Evolutionary conservation across 1,139 yeast genomes (phyloP).

Genomic region (Debaryomyces nepalensis): DNA sequence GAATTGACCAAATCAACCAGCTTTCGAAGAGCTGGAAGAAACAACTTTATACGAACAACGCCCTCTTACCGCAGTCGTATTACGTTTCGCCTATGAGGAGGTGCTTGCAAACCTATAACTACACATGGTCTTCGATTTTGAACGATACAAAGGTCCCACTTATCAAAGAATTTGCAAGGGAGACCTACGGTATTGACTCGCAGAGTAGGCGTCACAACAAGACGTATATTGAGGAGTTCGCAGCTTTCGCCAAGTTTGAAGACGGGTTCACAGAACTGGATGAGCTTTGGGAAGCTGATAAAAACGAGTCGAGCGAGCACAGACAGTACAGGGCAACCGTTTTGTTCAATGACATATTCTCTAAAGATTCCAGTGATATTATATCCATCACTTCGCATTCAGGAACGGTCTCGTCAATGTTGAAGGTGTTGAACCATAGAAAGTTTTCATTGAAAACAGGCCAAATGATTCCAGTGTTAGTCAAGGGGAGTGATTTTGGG

Average conservation of each 20-base stretch:
- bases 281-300: conserved; percentile 30
- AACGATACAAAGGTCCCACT: conserved; percentile 25
- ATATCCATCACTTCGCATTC: conserved; percentile 42
- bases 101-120: conserved; percentile 38
- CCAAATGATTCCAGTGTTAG: conserved; percentile 28
- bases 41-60: conserved; percentile 22
- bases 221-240: conserved; percentile 28
- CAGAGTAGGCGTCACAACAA: conserved; percentile 39
- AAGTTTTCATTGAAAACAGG: conserved; percentile 27
- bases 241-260: conserved; percentile 35
- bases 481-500: conserved; percentile 12
- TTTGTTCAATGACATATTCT: conserved; percentile 37
- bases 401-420: conserved; percentile 36
- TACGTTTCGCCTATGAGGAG: conserved; percentile 43
- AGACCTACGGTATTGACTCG: conserved; percentile 44
- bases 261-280: conserved; percentile 32
- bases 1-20: conserved; percentile 25
- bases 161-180: conserved; percentile 41
- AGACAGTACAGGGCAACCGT: conserved; percentile 32
- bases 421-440: conserved; percentile 34
- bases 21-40: conserved; percentile 26
- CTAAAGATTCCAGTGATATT: conserved; percentile 28
- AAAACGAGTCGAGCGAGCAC: conserved; percentile 33
- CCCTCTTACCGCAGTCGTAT: conserved; percentile 34
- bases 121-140: conserved; percentile 30